Evolutionary conservation across 352 stramenopile species (phyloP).

Genomic region (Globisporangium ultimum): DNA sequence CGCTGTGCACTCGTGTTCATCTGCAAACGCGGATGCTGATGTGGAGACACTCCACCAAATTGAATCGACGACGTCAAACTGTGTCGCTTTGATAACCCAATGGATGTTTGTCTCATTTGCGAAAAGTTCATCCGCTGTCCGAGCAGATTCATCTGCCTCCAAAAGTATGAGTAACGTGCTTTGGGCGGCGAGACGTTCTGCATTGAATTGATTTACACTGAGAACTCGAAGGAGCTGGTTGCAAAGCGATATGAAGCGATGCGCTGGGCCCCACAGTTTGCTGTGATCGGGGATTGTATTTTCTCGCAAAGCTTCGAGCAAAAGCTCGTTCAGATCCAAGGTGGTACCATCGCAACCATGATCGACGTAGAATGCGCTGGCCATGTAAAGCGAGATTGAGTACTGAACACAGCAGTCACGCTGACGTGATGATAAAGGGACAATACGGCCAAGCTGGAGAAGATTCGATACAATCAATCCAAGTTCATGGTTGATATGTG

Average conservation of each 20-base stretch:
- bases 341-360: neutral
- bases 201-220: neutral
- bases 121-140: neutral
- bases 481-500: neutral
- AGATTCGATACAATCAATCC: constrained; percentile 3
- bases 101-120: neutral
- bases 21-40: neutral
- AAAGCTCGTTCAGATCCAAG: constrained; percentile 1
- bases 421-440: neutral
- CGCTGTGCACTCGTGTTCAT: neutral
- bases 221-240: constrained; percentile 1
- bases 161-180: neutral
- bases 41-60: constrained; percentile 12
- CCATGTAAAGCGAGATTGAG: constrained; percentile 10
- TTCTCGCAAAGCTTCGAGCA: neutral
- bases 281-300: neutral
- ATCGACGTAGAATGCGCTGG: constrained; percentile 10
- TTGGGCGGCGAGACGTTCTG: neutral
- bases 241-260: constrained; percentile 1
- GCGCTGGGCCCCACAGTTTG: neutral
- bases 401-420: neutral
- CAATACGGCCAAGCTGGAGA: constrained; percentile 7
- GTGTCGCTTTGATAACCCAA: neutral
- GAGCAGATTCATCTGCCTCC: neutral
- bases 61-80: constrained; percentile 9